These are phyloP conservation scores for Begonia loranthoides DNA, from an alignment of 306 rosid genomes.

Conservation along the genomic window DNA sequence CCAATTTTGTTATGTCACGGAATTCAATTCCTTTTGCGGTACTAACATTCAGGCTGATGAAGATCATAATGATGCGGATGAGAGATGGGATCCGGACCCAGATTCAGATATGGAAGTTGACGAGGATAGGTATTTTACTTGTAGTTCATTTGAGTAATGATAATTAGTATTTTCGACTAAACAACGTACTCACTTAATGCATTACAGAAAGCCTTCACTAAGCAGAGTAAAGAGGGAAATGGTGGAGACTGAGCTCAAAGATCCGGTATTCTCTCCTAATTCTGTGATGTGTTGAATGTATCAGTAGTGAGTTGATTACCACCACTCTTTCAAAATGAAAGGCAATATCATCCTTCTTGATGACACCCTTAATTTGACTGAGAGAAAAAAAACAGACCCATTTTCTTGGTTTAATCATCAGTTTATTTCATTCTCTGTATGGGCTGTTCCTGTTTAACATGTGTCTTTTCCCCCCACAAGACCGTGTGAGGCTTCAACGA, in stretches of 20 bases:
- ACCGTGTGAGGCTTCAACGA: too few relatives aligned
- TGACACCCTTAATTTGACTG: too few relatives aligned
- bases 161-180: conserved; percentile 6
- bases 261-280: conserved; percentile 32
- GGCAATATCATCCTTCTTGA: too few relatives aligned
- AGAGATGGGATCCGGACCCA: conserved; percentile 36
- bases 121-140: conserved; percentile 42
- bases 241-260: conserved; percentile 50
- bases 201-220: conserved; percentile 30
- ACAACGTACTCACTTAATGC: conserved; percentile 16
- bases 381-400: too few relatives aligned
- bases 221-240: conserved; percentile 64
- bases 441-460: too few relatives aligned
- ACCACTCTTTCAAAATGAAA: too few relatives aligned
- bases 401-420: too few relatives aligned
- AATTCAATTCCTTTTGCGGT: too few relatives aligned
- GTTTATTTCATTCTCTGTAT: too few relatives aligned
- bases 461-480: too few relatives aligned
- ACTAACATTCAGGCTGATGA: conserved; percentile 35
- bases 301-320: too few relatives aligned
- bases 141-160: conserved; percentile 6
- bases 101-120: conserved; percentile 66
- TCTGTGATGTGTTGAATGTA: conserved; percentile 1
- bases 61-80: conserved; percentile 48
- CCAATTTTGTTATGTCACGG: not conserved